Base-by-base conservation (phyloP, 495 filamentous ascomycete species). In the Aspergillus avenaceus region DNA sequence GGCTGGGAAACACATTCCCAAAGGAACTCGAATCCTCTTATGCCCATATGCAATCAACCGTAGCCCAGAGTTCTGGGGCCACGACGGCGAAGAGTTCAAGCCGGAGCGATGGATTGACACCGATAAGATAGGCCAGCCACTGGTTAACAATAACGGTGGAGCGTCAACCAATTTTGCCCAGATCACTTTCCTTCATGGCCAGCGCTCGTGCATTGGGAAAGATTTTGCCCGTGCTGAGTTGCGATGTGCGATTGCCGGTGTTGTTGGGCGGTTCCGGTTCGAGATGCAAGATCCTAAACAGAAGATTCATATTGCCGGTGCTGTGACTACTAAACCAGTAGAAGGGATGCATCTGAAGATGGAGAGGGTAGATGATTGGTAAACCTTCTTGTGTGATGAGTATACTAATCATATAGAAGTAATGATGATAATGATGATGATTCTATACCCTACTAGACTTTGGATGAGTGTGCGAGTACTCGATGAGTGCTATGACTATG, bases 351-450 rank as follows among this genome's bases (percentile, higher is more conserved):
- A 78, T 62, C 66, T 88, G 43, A 74, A 67, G 60, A 73, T 83
- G 61, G 80, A 64, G 54, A 63, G 77, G 28, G 60, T 90, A 37
- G 78, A 81, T 23, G 85, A 77, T 5, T 90, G 85, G 86, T 89
- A 26, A 42, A 24, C 19, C 41, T 50, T 41, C 34, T 46, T 14
- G 8, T 11, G 42, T 45, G 13, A 38, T 28, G 27, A n/a, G n/a
- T 46, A 27, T 26, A 27, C 34, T 37, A 24, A 19, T 42, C 9
- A 31, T n/a, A n/a, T n/a, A n/a, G n/a, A n/a, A n/a, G n/a, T 45
- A 11, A 28, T 32, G 26, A 8, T 22, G 31, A 29, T 8, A 13
- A 19, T 8, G 22, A 13, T 26, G 29, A 45, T n/a, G 16, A 25
- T 21, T 45, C 22, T 19, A 45, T 45, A 6, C 26, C 29, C 26